Evolutionary conservation across 2,329 filamentous ascomycete species (phyloP), one percentile per base, ranked within the genome.

Genomic region (Cordyceps javanica): DNA sequence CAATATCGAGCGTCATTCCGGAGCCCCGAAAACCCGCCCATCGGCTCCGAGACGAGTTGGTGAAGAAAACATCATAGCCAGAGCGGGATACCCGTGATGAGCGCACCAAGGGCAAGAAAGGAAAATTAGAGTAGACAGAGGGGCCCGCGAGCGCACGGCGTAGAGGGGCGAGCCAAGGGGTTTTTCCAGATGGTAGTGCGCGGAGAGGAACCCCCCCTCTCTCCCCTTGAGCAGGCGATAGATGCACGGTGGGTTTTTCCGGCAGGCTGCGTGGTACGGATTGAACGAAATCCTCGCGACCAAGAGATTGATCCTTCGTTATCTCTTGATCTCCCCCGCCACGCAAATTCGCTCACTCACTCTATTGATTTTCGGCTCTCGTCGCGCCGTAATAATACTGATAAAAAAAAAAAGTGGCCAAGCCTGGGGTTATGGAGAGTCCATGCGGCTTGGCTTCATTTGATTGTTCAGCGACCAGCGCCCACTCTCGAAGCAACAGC

Each of bases 301-400:
- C 30, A 23, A 8, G 4, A 30, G 28, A 6, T 34, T 16, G n/a
- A 38, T 41, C 14, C n/a, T 26, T 55, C 19, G 8, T n/a, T 26
- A 34, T 55, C 28, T 16, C 28, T 39, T 25, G 19, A n/a, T 55
- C 42, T 48, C 14, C 9, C 10, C 6, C 14, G 23, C 28, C 21
- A 44, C 16, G n/a, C n/a, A n/a, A 28, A 26, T 21, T 48, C 9
- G 11, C 30, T 46, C 30, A 25, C 53, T n/a, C n/a, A n/a, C 42
- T 25, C 34, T 13, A 25, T 28, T 28, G n/a, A n/a, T 39, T 23
- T 39, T 28, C 53, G 53, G 53, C 53, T 55, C 53, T 55, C 53
- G 42, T 55, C 23, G 32, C 42, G 53, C 42, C 14, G 53, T 9
- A n/a, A n/a, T n/a, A n/a, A n/a, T n/a, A n/a, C n/a, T n/a, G n/a